Evolutionary conservation across 495 filamentous ascomycete species (phyloP).

Genomic region (Thermothielavioides terrestris): DNA sequence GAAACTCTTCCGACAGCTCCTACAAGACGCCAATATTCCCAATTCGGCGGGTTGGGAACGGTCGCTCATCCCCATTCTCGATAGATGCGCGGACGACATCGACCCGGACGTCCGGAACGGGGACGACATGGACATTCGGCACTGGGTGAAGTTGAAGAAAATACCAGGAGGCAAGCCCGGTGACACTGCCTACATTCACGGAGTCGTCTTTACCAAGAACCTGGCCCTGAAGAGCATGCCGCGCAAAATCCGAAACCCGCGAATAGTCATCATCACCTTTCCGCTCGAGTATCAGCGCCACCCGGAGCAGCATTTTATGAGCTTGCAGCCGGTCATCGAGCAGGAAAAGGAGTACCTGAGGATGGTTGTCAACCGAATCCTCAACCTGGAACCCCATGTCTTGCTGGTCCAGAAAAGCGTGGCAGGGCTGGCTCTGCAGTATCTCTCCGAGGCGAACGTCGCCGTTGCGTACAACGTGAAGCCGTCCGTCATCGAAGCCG

Average conservation of each 20-base stretch:
- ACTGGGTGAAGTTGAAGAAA: conserved; percentile 96
- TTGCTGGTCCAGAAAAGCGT: conserved; percentile 86
- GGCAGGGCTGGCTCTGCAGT: conserved; percentile 79
- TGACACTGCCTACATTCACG: conserved; percentile 90
- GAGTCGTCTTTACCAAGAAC: conserved; percentile 95
- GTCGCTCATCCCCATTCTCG: conserved; percentile 80
- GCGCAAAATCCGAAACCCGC: conserved; percentile 70
- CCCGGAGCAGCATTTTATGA: conserved; percentile 92
- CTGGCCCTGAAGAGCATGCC: conserved; percentile 94
- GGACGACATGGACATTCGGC: conserved; percentile 96
- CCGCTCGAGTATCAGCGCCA: conserved; percentile 94
- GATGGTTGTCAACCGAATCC: conserved; percentile 88
- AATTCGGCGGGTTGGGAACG: conserved; percentile 76
- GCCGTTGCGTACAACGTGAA: conserved; percentile 95
- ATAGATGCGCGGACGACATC: conserved; percentile 89
- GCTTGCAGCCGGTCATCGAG: conserved; percentile 89
- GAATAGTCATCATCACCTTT: conserved; percentile 89
- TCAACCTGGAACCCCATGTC: conserved; percentile 71
- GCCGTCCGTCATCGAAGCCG: conserved; percentile 85
- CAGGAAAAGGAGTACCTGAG: conserved; percentile 93
- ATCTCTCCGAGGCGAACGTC: conserved; percentile 79
- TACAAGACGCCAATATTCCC: conserved; percentile 66
- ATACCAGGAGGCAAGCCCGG: conserved; percentile 81
- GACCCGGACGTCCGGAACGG: conserved; percentile 81
- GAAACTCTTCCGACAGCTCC: conserved; percentile 71